phyloP scores from a whole-genome alignment of 2,329 filamentous ascomycete genomes.

The Simplicillium aogashimaense region DNA sequence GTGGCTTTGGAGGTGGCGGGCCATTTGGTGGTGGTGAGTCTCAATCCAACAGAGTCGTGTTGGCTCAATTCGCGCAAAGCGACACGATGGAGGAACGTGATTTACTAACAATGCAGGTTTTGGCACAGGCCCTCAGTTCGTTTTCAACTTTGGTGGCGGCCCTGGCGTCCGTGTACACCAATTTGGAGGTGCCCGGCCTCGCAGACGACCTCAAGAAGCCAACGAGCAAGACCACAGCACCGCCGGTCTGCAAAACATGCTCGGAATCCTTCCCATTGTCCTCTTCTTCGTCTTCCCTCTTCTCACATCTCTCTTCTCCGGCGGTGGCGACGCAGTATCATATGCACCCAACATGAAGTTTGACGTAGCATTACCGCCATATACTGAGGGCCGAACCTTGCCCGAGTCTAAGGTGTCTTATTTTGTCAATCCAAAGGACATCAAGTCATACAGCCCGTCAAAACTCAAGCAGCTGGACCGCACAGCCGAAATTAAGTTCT shows the following conservation, averaged over 20 bases:
- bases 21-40: constrained; percentile 32
- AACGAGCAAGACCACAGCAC: constrained; percentile 34
- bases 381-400: constrained; percentile 65
- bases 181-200: constrained; percentile 73
- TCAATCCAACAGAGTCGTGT: neutral
- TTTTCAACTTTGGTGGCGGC: constrained; percentile 89
- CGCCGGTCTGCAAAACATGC: constrained; percentile 47
- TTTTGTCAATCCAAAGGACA: constrained; percentile 71
- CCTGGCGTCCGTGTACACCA: constrained; percentile 91
- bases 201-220: constrained; percentile 62
- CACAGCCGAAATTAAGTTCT: constrained; percentile 63
- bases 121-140: constrained; percentile 75
- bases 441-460: constrained; percentile 56
- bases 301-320: constrained; percentile 68
- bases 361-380: constrained; percentile 58
- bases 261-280: constrained; percentile 77
- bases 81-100: too few relatives aligned
- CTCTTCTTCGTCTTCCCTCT: constrained; percentile 82
- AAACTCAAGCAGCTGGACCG: constrained; percentile 70
- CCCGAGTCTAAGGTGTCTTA: constrained; percentile 67
- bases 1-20: constrained; percentile 54
- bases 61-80: too few relatives aligned
- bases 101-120: constrained; percentile 37
- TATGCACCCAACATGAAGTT: constrained; percentile 55
- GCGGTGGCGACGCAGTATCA: constrained; percentile 22